These are phyloP conservation scores for Talaromyces sp. DNA, from an alignment of 2,329 filamentous ascomycete genomes.

Conservation along the genomic window DNA sequence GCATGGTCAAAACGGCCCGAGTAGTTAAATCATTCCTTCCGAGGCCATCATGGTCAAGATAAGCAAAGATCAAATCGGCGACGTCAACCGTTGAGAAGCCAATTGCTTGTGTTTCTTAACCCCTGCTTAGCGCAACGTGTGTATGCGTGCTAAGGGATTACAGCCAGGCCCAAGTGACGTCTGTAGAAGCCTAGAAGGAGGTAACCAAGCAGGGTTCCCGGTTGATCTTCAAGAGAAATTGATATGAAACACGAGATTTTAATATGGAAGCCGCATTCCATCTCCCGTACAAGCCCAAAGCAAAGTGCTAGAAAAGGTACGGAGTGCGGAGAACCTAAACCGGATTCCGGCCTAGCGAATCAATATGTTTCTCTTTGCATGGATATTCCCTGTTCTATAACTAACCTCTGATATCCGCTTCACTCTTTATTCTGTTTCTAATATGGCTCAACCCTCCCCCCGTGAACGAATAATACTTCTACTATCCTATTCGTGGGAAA, in stretches of 20 bases:
- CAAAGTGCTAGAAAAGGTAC: not conserved
- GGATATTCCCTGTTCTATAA: conserved; percentile 1
- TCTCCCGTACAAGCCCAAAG: not conserved
- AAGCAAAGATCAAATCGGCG: not conserved
- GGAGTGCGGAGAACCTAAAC: not conserved
- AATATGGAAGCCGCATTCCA: not conserved
- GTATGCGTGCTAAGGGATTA: not conserved
- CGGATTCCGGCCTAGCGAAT: not conserved
- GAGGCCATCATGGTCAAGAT: not conserved
- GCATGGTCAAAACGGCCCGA: not conserved
- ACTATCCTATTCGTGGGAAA: not conserved
- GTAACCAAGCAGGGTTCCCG: not conserved
- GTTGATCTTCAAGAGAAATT: conserved; percentile 1
- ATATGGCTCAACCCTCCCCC: not conserved
- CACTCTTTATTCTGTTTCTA: not conserved
- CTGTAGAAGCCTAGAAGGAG: not conserved
- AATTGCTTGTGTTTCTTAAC: not conserved
- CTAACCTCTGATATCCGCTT: not conserved
- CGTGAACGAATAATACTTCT: not conserved
- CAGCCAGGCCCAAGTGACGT: not conserved
- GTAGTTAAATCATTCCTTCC: not conserved
- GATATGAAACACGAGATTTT: not conserved
- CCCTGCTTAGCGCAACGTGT: conserved; percentile 11
- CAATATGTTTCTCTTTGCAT: not conserved
- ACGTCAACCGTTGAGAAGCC: not conserved